Base-by-base conservation (phyloP, 2,329 filamentous ascomycete genomes). In the Diaporthe helianthi region DNA sequence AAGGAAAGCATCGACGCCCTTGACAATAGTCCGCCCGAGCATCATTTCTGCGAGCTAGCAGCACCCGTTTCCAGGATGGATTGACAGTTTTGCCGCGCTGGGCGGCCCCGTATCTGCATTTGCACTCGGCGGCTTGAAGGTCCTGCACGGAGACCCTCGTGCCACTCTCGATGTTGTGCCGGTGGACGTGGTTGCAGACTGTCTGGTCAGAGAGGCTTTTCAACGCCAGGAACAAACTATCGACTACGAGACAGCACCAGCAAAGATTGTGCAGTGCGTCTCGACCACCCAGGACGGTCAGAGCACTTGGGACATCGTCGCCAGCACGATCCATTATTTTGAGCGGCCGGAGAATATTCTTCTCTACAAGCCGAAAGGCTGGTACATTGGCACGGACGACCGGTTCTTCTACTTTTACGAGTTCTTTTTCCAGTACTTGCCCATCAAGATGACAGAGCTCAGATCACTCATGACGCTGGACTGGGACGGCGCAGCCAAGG, bases 11-110 rank as follows among this genome's bases (percentile, higher is more conserved):
- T 22, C 41, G 10, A 67, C 64, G 0, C 70, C 71, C 2, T 10
- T 72, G 12, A 72, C 68, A 17, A 72, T 72, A 10, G 66, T 73
- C 10, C 71, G 71, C 1, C 71, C 71, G 3, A 73, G 71, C 29
- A 73, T 73, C 17, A 72, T 73, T 12, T 72, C 67, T 2, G 68
- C 68, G 8, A 70, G 70, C 38, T 65, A 52, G 29, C 17, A 29
- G 4, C 61, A 73, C 19, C 71, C 70, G 5, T 67, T 66, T 17
- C 70, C 71, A 1, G 71, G 71, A 8, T 73, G 70, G 70, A 73
- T 73, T 2, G 71, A 72, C 33, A 73, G 71, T 41, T 70, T 54
- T 19, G 70, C 71, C 7, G 71, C 71, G 13, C 53, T 73, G 2
- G 68, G 65, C 15, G 68, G 70, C 8, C 68, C 70, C 17, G 44